phyloP scores from a whole-genome alignment of 345 rosid species.

The Crucihimalaya himalaica region DNA sequence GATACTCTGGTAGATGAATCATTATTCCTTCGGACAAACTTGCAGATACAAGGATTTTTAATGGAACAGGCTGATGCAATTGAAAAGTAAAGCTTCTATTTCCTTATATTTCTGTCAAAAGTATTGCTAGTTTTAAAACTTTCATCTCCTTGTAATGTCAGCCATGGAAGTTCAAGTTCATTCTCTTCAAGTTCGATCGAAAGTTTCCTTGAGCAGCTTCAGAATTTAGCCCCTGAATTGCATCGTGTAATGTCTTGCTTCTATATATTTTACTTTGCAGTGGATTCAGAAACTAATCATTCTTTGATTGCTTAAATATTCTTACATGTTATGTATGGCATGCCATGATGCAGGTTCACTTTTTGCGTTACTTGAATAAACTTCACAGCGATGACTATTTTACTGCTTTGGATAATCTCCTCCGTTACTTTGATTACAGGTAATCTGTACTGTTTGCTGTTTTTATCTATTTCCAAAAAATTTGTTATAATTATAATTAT shows the following conservation, averaged over 20 bases:
- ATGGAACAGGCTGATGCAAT: conserved; percentile 84
- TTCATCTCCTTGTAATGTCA: conserved; percentile 39
- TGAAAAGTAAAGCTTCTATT: conserved; percentile 60
- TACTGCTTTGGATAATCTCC: conserved; percentile 90
- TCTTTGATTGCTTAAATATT: conserved; percentile 28
- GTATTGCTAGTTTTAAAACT: not conserved
- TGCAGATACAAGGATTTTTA: conserved; percentile 89
- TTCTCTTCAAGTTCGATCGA: conserved; percentile 70
- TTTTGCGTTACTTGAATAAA: conserved; percentile 83
- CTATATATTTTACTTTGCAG: not conserved
- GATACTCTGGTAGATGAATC: conserved; percentile 48
- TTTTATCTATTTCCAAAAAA: not conserved
- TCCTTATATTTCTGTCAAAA: conserved; percentile 5
- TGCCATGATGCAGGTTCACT: conserved; percentile 72
- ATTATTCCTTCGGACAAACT: conserved; percentile 67
- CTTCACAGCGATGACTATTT: conserved; percentile 88
- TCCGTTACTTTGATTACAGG: conserved; percentile 95
- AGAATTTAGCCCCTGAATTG: conserved; percentile 86
- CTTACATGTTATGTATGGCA: conserved; percentile 18
- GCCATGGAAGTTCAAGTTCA: conserved; percentile 75
- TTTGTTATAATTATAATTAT: not conserved
- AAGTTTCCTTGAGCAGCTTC: conserved; percentile 65
- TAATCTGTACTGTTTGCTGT: conserved; percentile 42
- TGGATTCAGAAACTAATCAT: conserved; percentile 16
- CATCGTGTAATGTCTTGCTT: conserved; percentile 64